These are phyloP conservation scores for Fraxinus platypoda DNA, from an alignment of 305 asterid genomes.

Conservation along the genomic window DNA sequence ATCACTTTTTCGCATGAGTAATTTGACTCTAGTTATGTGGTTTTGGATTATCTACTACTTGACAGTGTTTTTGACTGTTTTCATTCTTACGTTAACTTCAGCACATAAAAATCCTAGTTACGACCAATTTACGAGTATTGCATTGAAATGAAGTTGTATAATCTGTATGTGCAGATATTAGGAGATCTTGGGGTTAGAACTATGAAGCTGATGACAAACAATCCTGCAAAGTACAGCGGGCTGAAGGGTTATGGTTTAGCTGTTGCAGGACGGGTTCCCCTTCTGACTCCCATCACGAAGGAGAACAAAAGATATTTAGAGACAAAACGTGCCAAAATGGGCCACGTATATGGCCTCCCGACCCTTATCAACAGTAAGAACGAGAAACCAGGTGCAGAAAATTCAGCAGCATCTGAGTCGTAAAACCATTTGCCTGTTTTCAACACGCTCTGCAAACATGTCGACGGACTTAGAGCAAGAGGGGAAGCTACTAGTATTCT, in stretches of 20 bases:
- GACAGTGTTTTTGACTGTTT: background rate
- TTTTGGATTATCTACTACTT: background rate
- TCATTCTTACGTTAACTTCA: background rate
- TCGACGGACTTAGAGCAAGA: background rate
- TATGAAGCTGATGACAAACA: slow-evolving; percentile 94
- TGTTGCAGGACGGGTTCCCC: slow-evolving; percentile 79
- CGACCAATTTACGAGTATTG: background rate
- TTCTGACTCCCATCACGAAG: slow-evolving; percentile 60
- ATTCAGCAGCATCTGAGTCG: slow-evolving; percentile 16
- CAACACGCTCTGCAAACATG: background rate
- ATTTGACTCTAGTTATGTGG: background rate
- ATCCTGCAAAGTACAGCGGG: slow-evolving; percentile 88
- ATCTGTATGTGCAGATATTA: slow-evolving; percentile 56
- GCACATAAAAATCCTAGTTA: background rate
- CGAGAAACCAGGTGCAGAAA: slow-evolving; percentile 24
- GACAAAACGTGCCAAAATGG: slow-evolving; percentile 85
- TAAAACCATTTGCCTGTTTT: background rate
- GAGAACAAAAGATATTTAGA: slow-evolving; percentile 78
- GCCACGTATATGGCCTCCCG: slow-evolving; percentile 61
- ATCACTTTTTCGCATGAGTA: background rate
- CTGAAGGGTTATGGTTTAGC: slow-evolving; percentile 91
- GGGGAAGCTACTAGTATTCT: background rate
- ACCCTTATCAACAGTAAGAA: slow-evolving; percentile 36
- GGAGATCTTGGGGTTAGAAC: slow-evolving; percentile 90
- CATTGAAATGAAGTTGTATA: background rate